A percentile compares a stretch with the other conserved stretches of the same genome.
Conservation (phyloP, 1,139 yeast species). For the Scheffersomyces segobiensis region DNA sequence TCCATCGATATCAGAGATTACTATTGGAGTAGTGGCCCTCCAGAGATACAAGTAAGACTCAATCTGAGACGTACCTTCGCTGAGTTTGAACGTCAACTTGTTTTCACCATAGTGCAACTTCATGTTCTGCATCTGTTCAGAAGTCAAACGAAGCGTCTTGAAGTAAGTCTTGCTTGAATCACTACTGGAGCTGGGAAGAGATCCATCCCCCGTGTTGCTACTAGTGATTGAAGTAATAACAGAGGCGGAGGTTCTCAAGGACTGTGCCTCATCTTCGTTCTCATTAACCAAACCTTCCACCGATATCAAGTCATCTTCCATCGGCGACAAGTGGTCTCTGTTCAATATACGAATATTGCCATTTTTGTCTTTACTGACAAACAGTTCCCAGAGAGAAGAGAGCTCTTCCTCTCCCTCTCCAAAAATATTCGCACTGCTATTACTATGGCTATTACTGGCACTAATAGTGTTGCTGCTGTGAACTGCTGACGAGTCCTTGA, state of each 20-base stretch:
- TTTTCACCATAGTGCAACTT: conserved; percentile 79
- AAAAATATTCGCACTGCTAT: conserved; percentile 9
- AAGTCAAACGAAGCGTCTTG: conserved; percentile 86
- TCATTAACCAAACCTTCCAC: conserved; percentile 21
- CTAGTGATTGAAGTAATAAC: not conserved
- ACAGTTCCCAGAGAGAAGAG: conserved; percentile 34
- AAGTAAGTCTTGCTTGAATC: conserved; percentile 48
- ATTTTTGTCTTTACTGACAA: conserved; percentile 56
- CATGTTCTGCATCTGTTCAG: conserved; percentile 80
- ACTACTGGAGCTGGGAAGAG: conserved; percentile 2
- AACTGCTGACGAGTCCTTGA: conserved; percentile 20
- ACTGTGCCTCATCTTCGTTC: conserved; percentile 14
- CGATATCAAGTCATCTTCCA: conserved; percentile 8
- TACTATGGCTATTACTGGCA: conserved; percentile 16
- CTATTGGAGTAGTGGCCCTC: conserved; percentile 85
- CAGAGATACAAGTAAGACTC: conserved; percentile 77
- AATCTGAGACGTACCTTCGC: conserved; percentile 78
- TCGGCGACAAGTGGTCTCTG: conserved; percentile 3
- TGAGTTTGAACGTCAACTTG: conserved; percentile 73
- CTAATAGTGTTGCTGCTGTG: conserved; percentile 7
- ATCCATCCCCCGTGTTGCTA: conserved; percentile 6
- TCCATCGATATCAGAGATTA: conserved; percentile 96
- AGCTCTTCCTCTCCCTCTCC: conserved; percentile 23
- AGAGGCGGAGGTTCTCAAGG: not conserved
- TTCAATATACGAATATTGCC: conserved; percentile 67